Percentiles rank a stretch among this genome's conserved stretches.
phyloP scores from a whole-genome alignment of 1,139 yeast genomes.

The Hanseniaspora uvarum region DNA sequence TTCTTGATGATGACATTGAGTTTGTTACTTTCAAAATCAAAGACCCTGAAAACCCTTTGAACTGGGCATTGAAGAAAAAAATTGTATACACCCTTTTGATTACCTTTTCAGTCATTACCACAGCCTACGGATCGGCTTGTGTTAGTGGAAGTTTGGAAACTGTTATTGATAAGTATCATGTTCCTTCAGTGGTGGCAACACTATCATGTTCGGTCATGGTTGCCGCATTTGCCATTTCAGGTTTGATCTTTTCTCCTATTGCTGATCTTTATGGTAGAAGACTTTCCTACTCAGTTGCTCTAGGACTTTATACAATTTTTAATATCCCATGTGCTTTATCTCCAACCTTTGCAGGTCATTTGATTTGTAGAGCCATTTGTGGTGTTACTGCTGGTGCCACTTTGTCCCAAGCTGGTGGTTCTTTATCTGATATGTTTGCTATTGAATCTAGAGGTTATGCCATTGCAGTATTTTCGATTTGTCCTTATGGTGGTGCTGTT shows the following conservation, averaged over 20 bases:
- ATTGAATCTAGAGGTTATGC: constrained; percentile 76
- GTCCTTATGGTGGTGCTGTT: constrained; percentile 89
- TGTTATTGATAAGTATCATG: constrained; percentile 53
- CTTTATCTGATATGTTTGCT: constrained; percentile 77
- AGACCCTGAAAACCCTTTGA: constrained; percentile 82
- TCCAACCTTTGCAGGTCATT: constrained; percentile 68
- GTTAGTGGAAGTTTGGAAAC: constrained; percentile 74
- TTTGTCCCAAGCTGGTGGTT: constrained; percentile 77
- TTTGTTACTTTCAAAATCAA: constrained; percentile 66
- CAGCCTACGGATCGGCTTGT: constrained; percentile 84
- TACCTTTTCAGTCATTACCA: constrained; percentile 64
- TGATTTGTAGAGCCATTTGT: constrained; percentile 72
- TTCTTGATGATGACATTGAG: constrained; percentile 55
- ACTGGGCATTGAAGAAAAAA: constrained; percentile 52
- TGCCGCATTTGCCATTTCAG: constrained; percentile 78
- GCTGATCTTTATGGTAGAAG: constrained; percentile 80
- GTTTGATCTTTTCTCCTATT: constrained; percentile 80
- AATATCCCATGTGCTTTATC: constrained; percentile 85
- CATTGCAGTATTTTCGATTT: constrained; percentile 81
- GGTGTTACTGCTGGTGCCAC: constrained; percentile 84
- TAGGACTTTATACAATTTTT: constrained; percentile 63
- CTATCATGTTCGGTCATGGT: constrained; percentile 80
- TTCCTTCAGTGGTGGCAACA: constrained; percentile 66
- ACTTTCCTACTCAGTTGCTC: constrained; percentile 69
- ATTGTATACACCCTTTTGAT: constrained; percentile 62